Evolutionary conservation across 2,329 filamentous ascomycete species (phyloP), one percentile per base, ranked within the genome.

Genomic region (Mycosphaerella sp.): DNA sequence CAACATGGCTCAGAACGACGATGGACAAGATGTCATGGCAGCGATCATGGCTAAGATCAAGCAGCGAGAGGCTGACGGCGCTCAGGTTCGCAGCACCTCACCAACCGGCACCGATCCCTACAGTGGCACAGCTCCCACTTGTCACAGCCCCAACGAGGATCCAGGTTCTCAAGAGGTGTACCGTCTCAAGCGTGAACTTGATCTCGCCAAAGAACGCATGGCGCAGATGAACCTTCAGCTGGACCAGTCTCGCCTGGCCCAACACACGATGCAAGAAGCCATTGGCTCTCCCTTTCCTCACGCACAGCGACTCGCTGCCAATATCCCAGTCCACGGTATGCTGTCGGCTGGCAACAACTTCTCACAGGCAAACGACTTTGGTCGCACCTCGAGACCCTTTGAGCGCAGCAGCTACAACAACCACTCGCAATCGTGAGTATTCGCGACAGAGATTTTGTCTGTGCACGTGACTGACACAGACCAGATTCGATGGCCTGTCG

Each of bases 141-240:
- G 59, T 27, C 52, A 52, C 30, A 54, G 50, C 30, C 55, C 58
- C 43, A 57, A 63, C 18, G 54, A 56, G 27, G 57, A 55, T 16
- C 64, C 68, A 4, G 72, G 74, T 44, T 71, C 72, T 28, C 79
- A 81, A 27, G 85, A 89, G 65, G 71, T 89, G 25, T 71, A 81
- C 53, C 81, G 80, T 45, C 74, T 90, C 51, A 87, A 86, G 71
- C 70, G 82, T 46, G 81, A 89, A 69, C 78, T 91, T 45, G 83
- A 84, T 39, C 77, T 82, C 55, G 85, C 86, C 32, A 81, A 86
- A 54, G 82, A 76, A 65, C 79, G 84, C 62, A 86, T 90, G 62
- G 79, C 77, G 41, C 82, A 80, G 50, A 81, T 89, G 64, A 84
- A 86, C 52, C 78, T 86, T 48, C 84, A 89, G 70, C 75, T 88